Conservation (phyloP, 2,329 filamentous ascomycete genomes). For the Sporothrix protearum region DNA sequence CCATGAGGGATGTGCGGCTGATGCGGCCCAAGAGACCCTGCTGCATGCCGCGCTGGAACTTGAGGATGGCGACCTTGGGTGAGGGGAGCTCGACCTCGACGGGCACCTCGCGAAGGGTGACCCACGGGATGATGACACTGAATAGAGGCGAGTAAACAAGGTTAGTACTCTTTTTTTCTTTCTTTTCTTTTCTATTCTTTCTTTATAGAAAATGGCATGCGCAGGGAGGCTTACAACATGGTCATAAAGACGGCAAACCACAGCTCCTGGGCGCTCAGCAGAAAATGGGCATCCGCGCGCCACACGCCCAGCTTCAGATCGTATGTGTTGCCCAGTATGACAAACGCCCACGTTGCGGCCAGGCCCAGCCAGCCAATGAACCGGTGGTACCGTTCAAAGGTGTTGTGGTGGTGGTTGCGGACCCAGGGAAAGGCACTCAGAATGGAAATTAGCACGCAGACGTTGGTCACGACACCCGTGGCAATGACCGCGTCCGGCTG, state of each 20-base stretch:
- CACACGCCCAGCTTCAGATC: constrained; percentile 38
- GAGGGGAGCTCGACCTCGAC: constrained; percentile 41
- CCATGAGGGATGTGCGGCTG: constrained; percentile 43
- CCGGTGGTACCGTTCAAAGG: constrained; percentile 42
- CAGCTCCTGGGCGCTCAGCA: constrained; percentile 40
- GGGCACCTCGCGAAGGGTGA: constrained; percentile 40
- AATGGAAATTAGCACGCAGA: constrained; percentile 39
- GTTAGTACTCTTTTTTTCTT: too few relatives aligned
- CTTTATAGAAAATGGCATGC: too few relatives aligned
- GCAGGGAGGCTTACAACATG: constrained; percentile 36
- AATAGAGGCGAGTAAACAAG: constrained; percentile 27
- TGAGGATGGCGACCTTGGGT: constrained; percentile 41
- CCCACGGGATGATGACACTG: constrained; percentile 41
- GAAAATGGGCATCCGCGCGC: constrained; percentile 35
- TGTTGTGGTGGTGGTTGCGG: constrained; percentile 42
- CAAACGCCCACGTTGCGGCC: constrained; percentile 40
- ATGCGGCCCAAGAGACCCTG: constrained; percentile 42
- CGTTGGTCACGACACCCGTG: constrained; percentile 40
- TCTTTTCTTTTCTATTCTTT: too few relatives aligned
- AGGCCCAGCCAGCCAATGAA: constrained; percentile 43
- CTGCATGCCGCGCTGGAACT: constrained; percentile 42
- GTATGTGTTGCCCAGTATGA: constrained; percentile 40
- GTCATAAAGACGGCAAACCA: constrained; percentile 44
- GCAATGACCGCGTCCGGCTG: constrained; percentile 39
- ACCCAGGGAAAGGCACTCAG: constrained; percentile 43